These are phyloP conservation scores for Pleurotus eryngii DNA, from an alignment of 768 basidiomycete species.

Conservation along the genomic window DNA sequence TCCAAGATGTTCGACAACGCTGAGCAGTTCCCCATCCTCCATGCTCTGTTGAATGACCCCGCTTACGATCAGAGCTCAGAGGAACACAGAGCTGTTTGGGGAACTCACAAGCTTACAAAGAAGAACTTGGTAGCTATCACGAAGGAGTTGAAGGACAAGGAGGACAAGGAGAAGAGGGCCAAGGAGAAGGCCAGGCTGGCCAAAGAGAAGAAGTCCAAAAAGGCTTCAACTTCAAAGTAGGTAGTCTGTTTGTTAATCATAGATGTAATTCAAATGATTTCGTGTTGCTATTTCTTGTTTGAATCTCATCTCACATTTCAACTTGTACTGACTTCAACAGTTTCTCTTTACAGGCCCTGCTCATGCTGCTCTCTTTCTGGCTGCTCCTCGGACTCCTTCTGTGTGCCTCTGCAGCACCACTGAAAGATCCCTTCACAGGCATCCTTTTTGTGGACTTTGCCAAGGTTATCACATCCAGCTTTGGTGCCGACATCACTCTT, in stretches of 20 bases:
- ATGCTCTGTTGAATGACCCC: background rate
- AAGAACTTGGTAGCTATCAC: background rate
- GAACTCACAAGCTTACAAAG: background rate
- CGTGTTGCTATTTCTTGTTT: background rate
- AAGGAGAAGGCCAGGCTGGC: background rate
- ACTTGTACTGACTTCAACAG: too few species aligned
- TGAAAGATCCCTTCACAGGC: slow-evolving; percentile 2
- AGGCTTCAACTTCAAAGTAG: background rate
- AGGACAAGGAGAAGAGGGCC: background rate
- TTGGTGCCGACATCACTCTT: background rate
- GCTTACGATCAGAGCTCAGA: background rate
- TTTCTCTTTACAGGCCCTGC: too few species aligned
- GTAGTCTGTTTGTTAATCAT: background rate
- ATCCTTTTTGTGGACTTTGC: slow-evolving; percentile 2
- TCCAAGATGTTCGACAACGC: background rate
- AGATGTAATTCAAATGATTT: background rate
- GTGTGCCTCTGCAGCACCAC: background rate
- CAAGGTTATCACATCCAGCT: background rate
- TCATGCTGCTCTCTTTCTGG: background rate
- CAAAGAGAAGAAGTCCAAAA: background rate
- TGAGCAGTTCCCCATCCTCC: background rate
- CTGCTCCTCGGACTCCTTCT: background rate
- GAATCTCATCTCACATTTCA: too few species aligned
- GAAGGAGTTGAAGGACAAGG: background rate
- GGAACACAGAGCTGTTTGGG: background rate